Percentiles rank a stretch among this genome's conserved stretches.
These are phyloP conservation scores for Verruconis gallopava DNA, from an alignment of 2,329 filamentous ascomycete genomes.

Conservation along the genomic window DNA sequence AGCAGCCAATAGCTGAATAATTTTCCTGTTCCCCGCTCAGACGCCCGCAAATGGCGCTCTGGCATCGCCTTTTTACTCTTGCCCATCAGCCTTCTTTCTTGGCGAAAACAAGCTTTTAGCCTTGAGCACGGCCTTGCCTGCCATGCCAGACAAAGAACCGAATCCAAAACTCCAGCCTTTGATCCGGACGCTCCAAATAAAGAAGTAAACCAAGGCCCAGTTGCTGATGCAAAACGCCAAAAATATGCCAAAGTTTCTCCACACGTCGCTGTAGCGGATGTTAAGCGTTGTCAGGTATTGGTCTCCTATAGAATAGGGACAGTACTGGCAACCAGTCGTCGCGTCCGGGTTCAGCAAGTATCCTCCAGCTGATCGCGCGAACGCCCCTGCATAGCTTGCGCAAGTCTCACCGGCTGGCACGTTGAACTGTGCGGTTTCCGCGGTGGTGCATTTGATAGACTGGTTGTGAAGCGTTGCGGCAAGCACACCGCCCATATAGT, in stretches of 20 bases:
- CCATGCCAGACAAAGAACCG: constrained; percentile 20
- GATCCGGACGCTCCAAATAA: constrained; percentile 61
- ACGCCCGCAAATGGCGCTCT: no score
- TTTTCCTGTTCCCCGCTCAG: no score
- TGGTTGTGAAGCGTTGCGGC: constrained; percentile 30
- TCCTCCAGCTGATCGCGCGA: constrained; percentile 36
- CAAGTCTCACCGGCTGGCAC: constrained; percentile 30
- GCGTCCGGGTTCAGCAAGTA: constrained; percentile 52
- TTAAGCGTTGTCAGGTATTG: constrained; percentile 46
- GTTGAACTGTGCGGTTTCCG: constrained; percentile 30
- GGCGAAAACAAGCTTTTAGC: not conserved
- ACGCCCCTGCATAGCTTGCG: constrained; percentile 28
- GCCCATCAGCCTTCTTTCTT: not conserved
- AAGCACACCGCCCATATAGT: constrained; percentile 37
- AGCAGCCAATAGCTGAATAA: no score
- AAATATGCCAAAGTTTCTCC: constrained; percentile 43
- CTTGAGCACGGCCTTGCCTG: not conserved
- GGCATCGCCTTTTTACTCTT: no score
- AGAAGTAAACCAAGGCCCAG: constrained; percentile 62
- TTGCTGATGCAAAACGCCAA: constrained; percentile 42
- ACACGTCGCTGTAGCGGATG: constrained; percentile 31
- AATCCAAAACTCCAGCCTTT: constrained; percentile 60
- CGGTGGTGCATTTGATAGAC: constrained; percentile 33
- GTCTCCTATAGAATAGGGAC: constrained; percentile 50
- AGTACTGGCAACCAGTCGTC: constrained; percentile 54